Evolutionary conservation across 352 stramenopile genomes (phyloP).

Genomic region (Phytophthora sp.): DNA sequence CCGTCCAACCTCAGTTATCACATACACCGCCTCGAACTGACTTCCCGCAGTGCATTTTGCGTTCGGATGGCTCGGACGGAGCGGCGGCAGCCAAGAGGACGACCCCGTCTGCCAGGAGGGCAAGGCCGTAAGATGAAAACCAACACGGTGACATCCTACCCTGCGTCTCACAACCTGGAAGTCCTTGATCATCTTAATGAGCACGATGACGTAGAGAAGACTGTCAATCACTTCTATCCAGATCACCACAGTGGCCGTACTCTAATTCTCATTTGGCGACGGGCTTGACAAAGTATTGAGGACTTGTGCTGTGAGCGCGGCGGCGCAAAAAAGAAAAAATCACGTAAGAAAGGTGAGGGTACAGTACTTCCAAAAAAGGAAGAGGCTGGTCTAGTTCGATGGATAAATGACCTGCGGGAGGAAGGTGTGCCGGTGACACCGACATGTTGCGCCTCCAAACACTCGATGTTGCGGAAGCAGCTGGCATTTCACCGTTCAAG

Average conservation of each 20-base stretch:
- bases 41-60: not conserved
- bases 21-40: not conserved
- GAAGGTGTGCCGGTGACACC: not conserved
- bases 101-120: too few species aligned
- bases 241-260: not conserved
- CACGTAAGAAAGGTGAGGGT: not conserved
- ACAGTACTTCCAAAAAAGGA: not conserved
- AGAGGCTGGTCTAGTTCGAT: not conserved
- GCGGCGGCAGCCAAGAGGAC: not conserved
- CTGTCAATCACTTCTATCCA: not conserved
- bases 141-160: not conserved
- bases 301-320: not conserved
- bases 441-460: not conserved
- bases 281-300: not conserved
- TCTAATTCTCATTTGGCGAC: not conserved
- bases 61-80: not conserved
- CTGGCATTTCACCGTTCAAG: not conserved
- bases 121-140: too few species aligned
- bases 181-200: not conserved
- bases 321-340: not conserved
- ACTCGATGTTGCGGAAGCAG: not conserved
- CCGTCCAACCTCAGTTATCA: not conserved
- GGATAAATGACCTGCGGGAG: not conserved
- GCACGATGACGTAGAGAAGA: not conserved
- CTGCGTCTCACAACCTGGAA: not conserved